These are phyloP conservation scores for Juncus inflexus DNA, from an alignment of 176 grass and related monocot species.

Conservation along the genomic window DNA sequence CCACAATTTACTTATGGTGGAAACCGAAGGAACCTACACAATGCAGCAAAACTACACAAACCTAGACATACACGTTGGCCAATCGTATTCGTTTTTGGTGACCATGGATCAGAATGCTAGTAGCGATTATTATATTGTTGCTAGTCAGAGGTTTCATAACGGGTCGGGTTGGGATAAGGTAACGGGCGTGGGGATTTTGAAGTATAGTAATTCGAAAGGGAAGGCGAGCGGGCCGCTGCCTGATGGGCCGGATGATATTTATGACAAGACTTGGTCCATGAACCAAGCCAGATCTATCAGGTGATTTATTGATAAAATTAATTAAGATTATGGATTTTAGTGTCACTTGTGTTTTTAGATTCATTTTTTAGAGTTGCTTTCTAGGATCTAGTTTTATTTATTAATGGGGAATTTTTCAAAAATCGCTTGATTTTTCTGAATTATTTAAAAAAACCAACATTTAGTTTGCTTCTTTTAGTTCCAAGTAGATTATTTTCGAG, in stretches of 20 bases:
- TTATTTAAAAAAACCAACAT: no score
- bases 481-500: no score
- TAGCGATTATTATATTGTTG: constrained; percentile 89
- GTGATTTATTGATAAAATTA: constrained; percentile 26
- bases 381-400: no score
- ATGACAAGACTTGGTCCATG: constrained; percentile 90
- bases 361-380: no score
- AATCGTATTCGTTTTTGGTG: constrained; percentile 89
- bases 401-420: no score
- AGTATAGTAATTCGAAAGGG: constrained; percentile 87
- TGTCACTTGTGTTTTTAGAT: no score
- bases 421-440: no score
- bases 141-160: constrained; percentile 83
- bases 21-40: constrained; percentile 88
- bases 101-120: constrained; percentile 97
- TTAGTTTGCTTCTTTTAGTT: no score
- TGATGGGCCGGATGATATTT: constrained; percentile 80
- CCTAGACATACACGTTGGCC: constrained; percentile 88
- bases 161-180: constrained; percentile 73
- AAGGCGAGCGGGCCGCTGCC: constrained; percentile 84
- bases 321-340: background rate
- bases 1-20: constrained; percentile 75
- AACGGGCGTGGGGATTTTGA: constrained; percentile 77
- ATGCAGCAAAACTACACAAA: constrained; percentile 82
- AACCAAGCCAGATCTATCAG: constrained; percentile 93